Conservation (phyloP, 2,329 filamentous ascomycete genomes). For the Cladophialophora bantiana region DNA sequence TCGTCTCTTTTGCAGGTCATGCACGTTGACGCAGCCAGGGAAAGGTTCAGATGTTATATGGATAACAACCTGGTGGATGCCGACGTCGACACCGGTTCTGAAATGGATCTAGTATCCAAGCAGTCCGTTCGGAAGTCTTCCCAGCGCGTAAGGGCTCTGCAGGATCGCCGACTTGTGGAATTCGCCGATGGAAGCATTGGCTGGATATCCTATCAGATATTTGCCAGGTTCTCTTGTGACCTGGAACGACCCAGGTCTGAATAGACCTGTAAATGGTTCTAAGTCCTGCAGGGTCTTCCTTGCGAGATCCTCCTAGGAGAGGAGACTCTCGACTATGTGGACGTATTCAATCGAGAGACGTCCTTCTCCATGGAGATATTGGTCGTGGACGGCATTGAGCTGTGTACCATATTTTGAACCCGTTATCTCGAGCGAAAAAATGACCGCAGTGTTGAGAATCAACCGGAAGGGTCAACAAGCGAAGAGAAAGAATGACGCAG, state of each 20-base stretch:
- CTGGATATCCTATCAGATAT: constrained; percentile 7
- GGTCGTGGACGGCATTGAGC: background rate
- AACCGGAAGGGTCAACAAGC: background rate
- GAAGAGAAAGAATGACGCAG: background rate
- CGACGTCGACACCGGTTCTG: background rate
- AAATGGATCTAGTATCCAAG: background rate
- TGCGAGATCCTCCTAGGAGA: constrained; percentile 12
- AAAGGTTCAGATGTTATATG: constrained; percentile 15
- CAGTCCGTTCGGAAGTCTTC: background rate
- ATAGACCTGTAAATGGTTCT: constrained; percentile 6
- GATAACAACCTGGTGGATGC: background rate
- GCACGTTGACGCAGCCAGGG: background rate
- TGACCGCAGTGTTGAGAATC: background rate
- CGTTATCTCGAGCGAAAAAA: background rate
- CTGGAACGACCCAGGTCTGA: background rate
- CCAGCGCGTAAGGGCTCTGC: background rate
- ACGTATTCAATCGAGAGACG: constrained; percentile 9
- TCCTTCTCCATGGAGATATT: background rate
- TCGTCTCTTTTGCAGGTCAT: background rate
- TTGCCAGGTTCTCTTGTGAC: constrained; percentile 6
- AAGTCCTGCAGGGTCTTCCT: background rate
- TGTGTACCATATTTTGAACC: constrained; percentile 1
- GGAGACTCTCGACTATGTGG: background rate
- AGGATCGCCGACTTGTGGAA: background rate
- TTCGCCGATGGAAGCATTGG: constrained; percentile 13